phyloP scores from a whole-genome alignment of 2,329 filamentous ascomycete genomes.

The Eurotiales sp. region DNA sequence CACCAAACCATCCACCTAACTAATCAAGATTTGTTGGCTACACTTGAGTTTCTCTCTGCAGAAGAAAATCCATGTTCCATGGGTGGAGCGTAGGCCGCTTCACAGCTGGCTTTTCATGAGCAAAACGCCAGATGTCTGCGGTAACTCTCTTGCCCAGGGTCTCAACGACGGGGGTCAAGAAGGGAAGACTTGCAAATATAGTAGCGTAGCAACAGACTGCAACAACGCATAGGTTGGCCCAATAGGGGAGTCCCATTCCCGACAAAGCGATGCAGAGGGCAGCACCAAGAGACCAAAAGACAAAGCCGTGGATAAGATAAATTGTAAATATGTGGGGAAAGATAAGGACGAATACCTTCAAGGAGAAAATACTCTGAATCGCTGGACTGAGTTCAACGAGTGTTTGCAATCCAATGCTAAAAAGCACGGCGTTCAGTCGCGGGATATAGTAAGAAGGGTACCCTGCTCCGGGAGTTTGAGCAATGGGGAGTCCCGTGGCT shows the following conservation, averaged over 20 bases:
- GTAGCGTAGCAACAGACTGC: slow-evolving; percentile 18
- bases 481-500: slow-evolving; percentile 33
- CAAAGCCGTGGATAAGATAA: slow-evolving; percentile 44
- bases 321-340: slow-evolving; percentile 50
- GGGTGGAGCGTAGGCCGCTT: slow-evolving; percentile 15
- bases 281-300: slow-evolving; percentile 29
- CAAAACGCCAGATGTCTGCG: slow-evolving; percentile 12
- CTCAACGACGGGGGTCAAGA: slow-evolving; percentile 21
- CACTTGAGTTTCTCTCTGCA: neutral
- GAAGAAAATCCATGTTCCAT: slow-evolving; percentile 12
- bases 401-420: slow-evolving; percentile 31
- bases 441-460: slow-evolving; percentile 45
- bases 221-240: slow-evolving; percentile 17
- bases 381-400: slow-evolving; percentile 32
- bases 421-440: slow-evolving; percentile 41
- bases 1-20: no score
- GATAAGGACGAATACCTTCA: slow-evolving; percentile 35
- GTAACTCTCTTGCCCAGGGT: slow-evolving; percentile 16
- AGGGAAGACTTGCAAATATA: slow-evolving; percentile 15
- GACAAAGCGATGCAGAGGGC: slow-evolving; percentile 18
- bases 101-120: slow-evolving; percentile 9
- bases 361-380: slow-evolving; percentile 41
- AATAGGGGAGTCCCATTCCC: slow-evolving; percentile 20
- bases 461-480: slow-evolving; percentile 29
- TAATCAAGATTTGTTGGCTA: no score